phyloP scores from a whole-genome alignment of 75 land plant genomes.

The Cupressus sempervirens region DNA sequence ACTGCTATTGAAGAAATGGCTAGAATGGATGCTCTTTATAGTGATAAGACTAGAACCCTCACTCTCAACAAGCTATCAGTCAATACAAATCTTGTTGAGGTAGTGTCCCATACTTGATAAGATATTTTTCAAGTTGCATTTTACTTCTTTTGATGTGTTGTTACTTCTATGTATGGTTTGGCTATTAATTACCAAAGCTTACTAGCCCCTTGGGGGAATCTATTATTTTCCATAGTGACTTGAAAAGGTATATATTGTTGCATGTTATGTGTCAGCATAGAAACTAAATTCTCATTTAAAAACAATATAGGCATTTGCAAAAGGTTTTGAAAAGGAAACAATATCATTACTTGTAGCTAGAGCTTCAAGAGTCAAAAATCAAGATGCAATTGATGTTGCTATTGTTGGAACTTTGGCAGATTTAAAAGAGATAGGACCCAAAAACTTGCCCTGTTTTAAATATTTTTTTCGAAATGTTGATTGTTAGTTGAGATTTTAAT shows the following conservation, averaged over 20 bases:
- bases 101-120: constrained; percentile 17
- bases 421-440: constrained; percentile 35
- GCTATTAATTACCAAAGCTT: neutral
- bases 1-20: constrained; percentile 96
- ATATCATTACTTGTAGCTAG: constrained; percentile 36
- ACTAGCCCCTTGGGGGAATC: neutral
- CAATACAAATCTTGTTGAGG: constrained; percentile 73
- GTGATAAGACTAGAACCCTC: constrained; percentile 88
- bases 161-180: neutral
- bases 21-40: constrained; percentile 17
- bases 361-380: constrained; percentile 45
- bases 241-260: neutral
- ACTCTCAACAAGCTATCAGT: constrained; percentile 80
- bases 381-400: constrained; percentile 57
- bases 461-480: too few species aligned
- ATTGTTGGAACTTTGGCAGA: constrained; percentile 50
- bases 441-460: too few species aligned
- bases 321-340: constrained; percentile 36
- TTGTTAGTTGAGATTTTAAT: too few species aligned
- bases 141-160: neutral
- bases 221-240: neutral
- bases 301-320: constrained; percentile 35
- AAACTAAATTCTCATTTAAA: neutral
- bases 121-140: neutral
- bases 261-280: neutral